Evolutionary conservation across 371 early-diverging fungal genomes (phyloP), one percentile per base, ranked within the genome.

Genomic region (Apophysomyces variabilis): DNA sequence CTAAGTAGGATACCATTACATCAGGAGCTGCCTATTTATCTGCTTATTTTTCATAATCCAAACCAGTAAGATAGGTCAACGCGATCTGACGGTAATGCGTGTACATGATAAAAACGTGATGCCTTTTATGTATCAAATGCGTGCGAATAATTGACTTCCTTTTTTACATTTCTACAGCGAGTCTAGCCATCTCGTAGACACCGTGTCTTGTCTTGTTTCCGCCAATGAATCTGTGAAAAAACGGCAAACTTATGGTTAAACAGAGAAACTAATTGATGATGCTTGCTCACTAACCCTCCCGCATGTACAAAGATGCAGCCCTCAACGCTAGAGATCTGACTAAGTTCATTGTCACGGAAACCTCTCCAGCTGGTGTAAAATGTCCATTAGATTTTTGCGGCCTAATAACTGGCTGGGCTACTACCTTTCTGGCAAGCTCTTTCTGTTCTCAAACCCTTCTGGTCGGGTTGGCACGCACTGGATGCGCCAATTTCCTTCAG

Each of bases 301-400:
- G 95, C 93, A 73, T 99, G 99, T 12, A 98, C 96, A 86, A 99
- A 99, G 41, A 95, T 85, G 65, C 94, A 92, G 16, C 89, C 95
- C 13, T 90, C 87, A 50, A 97, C 85, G 9, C 91, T 90, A 32
- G 90, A 79, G 44, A 91, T 78, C 65, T 87, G 87, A 61, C 90
- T 87, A 69, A 99, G 76, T 45, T 89, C 94, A 13, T 93, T 90
- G 68, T 96, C 97, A 62, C 97, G 90, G 69, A 92, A 76, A 6
- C 99, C 99, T 68, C 97, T 85, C 99, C 99, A 99, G 41, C 82
- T 72, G 58, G 21, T 26, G 12, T 66, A 4, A 62, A 46, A 7
- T 0, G 60, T 35, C 11, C 35, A 45, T 26, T 47, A 38, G 26
- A 12, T 6, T 38, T 57, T 62, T 3, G 32, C 38, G 37, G 5